Percentiles rank a stretch among this genome's conserved stretches.
These are phyloP conservation scores for Ogataea hybrid DNA, from an alignment of 1,139 yeast species.

Conservation along the genomic window DNA sequence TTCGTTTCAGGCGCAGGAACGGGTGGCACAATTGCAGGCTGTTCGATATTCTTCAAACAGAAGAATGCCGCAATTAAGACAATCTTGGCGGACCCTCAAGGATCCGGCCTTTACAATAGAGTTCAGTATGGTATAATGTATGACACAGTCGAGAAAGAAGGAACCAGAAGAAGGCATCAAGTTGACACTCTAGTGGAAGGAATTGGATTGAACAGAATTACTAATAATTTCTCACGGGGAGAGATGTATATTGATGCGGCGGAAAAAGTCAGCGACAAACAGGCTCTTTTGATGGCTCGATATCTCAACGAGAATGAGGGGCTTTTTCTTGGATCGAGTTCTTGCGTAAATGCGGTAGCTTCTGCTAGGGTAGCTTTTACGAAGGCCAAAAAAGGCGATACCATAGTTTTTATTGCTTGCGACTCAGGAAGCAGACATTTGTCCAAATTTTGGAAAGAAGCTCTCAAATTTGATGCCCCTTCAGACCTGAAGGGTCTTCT, in stretches of 20 bases:
- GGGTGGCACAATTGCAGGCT: conserved; percentile 88
- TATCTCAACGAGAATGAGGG: no score
- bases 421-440: conserved; percentile 90
- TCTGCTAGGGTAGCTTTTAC: conserved; percentile 64
- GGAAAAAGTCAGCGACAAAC: no score
- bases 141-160: no score
- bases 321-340: no score
- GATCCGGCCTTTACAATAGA: conserved; percentile 85
- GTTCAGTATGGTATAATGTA: no score
- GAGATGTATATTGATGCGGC: no score
- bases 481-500: conserved; percentile 24
- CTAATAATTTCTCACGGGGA: no score
- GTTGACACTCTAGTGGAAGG: no score
- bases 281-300: no score
- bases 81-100: conserved; percentile 91
- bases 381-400: conserved; percentile 53
- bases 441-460: conserved; percentile 88
- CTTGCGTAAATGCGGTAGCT: conserved; percentile 92
- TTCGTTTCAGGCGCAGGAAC: conserved; percentile 80
- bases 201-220: no score
- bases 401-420: conserved; percentile 85
- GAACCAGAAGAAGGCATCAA: no score
- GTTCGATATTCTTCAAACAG: conserved; percentile 67
- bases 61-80: conserved; percentile 39
- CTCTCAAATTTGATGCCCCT: conserved; percentile 32